Base-by-base conservation (phyloP, 2,329 filamentous ascomycete species). In the Domatiomyces catenatus region DNA sequence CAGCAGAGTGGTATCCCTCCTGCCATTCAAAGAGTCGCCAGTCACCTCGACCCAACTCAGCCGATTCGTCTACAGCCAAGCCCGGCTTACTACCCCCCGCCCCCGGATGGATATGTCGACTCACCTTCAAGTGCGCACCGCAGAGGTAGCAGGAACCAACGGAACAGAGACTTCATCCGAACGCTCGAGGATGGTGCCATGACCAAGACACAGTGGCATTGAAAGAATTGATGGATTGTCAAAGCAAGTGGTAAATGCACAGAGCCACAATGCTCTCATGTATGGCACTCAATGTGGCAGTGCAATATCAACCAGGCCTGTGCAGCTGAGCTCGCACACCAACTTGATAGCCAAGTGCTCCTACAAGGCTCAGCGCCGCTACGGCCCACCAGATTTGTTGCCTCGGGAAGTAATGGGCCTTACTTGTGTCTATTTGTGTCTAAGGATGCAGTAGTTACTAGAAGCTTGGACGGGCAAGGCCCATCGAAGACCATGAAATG, bases 51-150 rank as follows among this genome's bases (percentile, higher is more conserved):
- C 63, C 92, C 92, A 1, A 96, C 81, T 60, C 86, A 89, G 53
- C 92, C 92, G 0, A 96, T 98, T 61, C 80, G 92, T 47, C 69
- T 96, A 51, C 92, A 98, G 64, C 92, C 92, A 2, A 95, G 88
- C 60, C 92, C 92, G 4, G 92, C 92, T 1, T 98, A 98, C 67
- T 98, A 96, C 61, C 92, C 92, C 8, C 92, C 92, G 18, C 86
- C 90, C 1, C 81, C 84, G 5, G 90, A 96, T 57, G 86, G 87
- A 8, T 81, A 86, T 60, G 75, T 79, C 7, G 78, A 85, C 54
- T 76, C 81, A 47, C 77, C 76, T 52, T 72, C 79, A 20, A 71
- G 74, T n/a, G 79, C 70, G 67, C 79, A 84, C 43, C 78, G 88
- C 61, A 77, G 89, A 64, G 84, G 85, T 44, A 90, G 86, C 63